These are phyloP conservation scores for Moricandia arvensis DNA, from an alignment of 345 rosid genomes.

Conservation along the genomic window DNA sequence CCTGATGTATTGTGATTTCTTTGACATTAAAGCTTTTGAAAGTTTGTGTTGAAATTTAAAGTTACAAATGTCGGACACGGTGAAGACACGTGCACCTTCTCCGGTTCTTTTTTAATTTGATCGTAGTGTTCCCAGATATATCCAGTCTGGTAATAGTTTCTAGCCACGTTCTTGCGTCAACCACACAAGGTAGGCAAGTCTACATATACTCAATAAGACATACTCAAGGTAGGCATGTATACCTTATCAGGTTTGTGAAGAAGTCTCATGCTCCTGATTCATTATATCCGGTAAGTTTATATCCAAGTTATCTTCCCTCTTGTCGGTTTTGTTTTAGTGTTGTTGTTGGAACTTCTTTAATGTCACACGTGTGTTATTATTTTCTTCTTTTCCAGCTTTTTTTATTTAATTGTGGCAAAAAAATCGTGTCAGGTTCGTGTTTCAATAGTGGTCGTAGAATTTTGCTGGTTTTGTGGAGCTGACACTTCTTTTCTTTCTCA, in stretches of 20 bases:
- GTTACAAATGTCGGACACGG: conserved; percentile 48
- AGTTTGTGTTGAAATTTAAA: not conserved
- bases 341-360: not conserved
- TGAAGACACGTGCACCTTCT: conserved; percentile 66
- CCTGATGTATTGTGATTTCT: conserved; percentile 23
- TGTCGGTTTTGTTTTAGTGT: not conserved
- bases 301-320: not conserved
- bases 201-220: no score
- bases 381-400: not conserved
- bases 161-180: conserved; percentile 65
- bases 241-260: not conserved
- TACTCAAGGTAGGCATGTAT: conserved; percentile 31
- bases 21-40: not conserved
- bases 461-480: conserved; percentile 32
- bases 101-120: conserved; percentile 69
- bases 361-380: not conserved
- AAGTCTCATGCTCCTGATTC: not conserved
- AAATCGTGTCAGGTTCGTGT: conserved; percentile 15
- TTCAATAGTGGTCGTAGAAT: conserved; percentile 28
- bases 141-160: conserved; percentile 71
- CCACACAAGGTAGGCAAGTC: not conserved
- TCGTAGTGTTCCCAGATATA: conserved; percentile 91
- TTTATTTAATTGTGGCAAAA: not conserved
- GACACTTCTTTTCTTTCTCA: not conserved
- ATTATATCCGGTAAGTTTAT: not conserved